phyloP scores from a whole-genome alignment of 306 rosid genomes.

The Medicago ruthenica region DNA sequence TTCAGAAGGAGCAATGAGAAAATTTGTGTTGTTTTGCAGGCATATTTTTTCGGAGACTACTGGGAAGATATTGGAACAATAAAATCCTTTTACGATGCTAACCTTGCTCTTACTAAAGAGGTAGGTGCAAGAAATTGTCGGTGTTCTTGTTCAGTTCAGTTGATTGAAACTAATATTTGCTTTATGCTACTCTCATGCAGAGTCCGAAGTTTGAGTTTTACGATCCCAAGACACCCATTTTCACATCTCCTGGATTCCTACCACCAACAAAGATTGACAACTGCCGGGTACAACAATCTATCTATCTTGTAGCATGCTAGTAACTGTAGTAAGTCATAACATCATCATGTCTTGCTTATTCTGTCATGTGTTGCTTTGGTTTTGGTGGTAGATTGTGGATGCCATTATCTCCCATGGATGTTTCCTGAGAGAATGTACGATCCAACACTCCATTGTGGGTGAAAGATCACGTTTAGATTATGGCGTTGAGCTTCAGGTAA shows the following conservation, averaged over 20 bases:
- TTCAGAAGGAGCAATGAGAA: neutral
- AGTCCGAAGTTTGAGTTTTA: constrained; percentile 78
- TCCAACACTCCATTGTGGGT: constrained; percentile 83
- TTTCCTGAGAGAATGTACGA: constrained; percentile 76
- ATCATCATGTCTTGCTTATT: constrained; percentile 38
- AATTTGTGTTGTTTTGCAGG: constrained; percentile 51
- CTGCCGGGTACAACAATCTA: constrained; percentile 60
- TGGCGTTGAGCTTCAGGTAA: constrained; percentile 83
- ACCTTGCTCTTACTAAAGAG: constrained; percentile 87
- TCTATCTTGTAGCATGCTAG: constrained; percentile 17
- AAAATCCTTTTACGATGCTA: constrained; percentile 81
- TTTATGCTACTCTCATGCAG: constrained; percentile 52
- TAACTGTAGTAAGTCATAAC: neutral
- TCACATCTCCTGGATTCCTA: constrained; percentile 89
- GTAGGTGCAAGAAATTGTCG: constrained; percentile 43
- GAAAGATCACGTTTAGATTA: constrained; percentile 86
- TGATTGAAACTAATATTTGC: constrained; percentile 36
- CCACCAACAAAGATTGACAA: constrained; percentile 92
- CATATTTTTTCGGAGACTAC: constrained; percentile 79
- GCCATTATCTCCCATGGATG: constrained; percentile 98
- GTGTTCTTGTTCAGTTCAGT: constrained; percentile 33
- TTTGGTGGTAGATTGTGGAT: constrained; percentile 73
- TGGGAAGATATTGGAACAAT: constrained; percentile 98
- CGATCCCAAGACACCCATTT: constrained; percentile 86
- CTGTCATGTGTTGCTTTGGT: constrained; percentile 46